Conservation (phyloP, 2,329 filamentous ascomycete species). For the Botrytis squamosa region DNA sequence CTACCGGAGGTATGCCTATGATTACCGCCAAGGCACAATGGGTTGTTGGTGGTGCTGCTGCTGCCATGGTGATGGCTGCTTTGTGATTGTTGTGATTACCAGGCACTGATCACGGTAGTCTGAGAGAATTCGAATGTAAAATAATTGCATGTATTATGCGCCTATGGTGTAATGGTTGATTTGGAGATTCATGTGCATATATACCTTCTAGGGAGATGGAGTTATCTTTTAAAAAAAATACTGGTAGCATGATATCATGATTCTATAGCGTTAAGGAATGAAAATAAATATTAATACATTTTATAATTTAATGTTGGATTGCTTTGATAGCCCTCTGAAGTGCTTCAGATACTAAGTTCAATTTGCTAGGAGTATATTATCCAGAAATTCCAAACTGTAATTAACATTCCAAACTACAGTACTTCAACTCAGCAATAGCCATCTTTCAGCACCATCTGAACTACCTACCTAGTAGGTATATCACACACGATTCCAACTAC, state of each 20-base stretch:
- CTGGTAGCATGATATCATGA: neutral
- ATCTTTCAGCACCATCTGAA: neutral
- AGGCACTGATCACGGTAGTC: neutral
- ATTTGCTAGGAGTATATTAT: neutral
- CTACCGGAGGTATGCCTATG: slow-evolving; percentile 30
- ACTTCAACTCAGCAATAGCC: neutral
- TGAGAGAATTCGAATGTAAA: neutral
- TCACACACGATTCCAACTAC: neutral
- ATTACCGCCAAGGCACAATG: slow-evolving; percentile 33
- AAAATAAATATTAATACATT: neutral
- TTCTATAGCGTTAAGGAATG: neutral
- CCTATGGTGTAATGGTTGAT: neutral
- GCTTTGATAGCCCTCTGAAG: neutral
- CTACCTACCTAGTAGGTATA: no score
- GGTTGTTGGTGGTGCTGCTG: slow-evolving; percentile 32
- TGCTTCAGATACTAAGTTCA: neutral
- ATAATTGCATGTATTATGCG: neutral
- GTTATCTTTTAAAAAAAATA: neutral
- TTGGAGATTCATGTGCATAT: neutral
- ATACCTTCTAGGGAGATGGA: neutral
- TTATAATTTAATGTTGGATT: neutral
- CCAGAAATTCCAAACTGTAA: neutral
- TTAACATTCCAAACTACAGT: neutral
- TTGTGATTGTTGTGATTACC: slow-evolving; percentile 22
- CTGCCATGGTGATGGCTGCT: slow-evolving; percentile 34